Percentiles rank a stretch among this genome's conserved stretches.
Evolutionary conservation across 2,329 filamentous ascomycete species (phyloP).

Genomic region (Xylaria sp.): DNA sequence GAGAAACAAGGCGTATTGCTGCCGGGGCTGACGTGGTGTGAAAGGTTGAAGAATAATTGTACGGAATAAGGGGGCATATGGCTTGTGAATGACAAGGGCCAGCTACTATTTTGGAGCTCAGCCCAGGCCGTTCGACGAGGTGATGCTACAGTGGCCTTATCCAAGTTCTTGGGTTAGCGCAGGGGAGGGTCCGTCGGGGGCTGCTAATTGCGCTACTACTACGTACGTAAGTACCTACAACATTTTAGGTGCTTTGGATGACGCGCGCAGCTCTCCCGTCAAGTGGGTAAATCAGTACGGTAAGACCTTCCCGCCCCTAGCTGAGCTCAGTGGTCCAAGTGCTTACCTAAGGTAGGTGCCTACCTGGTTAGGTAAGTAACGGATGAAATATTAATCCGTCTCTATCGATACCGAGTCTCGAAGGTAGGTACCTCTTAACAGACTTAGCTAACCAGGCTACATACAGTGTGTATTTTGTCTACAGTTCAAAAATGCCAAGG

Average conservation of each 20-base stretch:
- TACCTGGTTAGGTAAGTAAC: too few species aligned
- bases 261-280: not conserved
- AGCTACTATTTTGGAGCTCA: slow-evolving; percentile 35
- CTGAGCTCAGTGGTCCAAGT: not conserved
- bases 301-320: not conserved
- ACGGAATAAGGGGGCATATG: slow-evolving; percentile 31
- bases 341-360: too few species aligned
- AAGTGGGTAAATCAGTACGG: not conserved
- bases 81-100: slow-evolving; percentile 31
- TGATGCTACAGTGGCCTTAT: slow-evolving; percentile 53
- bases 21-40: slow-evolving; percentile 21
- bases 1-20: slow-evolving; percentile 28
- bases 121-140: slow-evolving; percentile 16
- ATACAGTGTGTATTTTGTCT: not conserved
- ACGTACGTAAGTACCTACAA: not conserved
- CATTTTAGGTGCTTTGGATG: not conserved
- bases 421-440: too few species aligned
- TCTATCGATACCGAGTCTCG: too few species aligned
- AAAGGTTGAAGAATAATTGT: slow-evolving; percentile 23
- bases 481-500: slow-evolving; percentile 16
- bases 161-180: slow-evolving; percentile 43
- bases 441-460: too few species aligned
- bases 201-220: not conserved
- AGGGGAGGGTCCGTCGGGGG: not conserved
- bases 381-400: too few species aligned